phyloP scores from a whole-genome alignment of 805 yeast genomes.

The Priceomyces castillae region DNA sequence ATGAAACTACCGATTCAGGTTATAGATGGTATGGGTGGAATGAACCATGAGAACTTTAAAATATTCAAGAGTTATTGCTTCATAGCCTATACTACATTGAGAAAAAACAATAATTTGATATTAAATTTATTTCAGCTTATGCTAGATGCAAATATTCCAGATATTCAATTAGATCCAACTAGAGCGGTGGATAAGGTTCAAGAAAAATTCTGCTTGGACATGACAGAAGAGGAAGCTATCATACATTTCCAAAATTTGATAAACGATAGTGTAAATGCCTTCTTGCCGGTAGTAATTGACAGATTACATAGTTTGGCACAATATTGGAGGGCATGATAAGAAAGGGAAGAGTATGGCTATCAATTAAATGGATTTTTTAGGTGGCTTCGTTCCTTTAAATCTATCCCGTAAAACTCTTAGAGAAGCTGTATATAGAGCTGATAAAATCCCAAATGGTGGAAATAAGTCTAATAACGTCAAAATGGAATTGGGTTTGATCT shows the following conservation, averaged over 20 bases:
- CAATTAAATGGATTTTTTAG: constrained; percentile 2
- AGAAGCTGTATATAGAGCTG: constrained; percentile 22
- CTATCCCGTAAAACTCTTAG: constrained; percentile 18
- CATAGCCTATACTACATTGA: constrained; percentile 84
- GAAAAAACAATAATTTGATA: constrained; percentile 87
- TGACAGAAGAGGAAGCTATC: constrained; percentile 95
- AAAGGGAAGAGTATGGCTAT: neutral
- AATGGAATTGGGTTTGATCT: constrained; percentile 23
- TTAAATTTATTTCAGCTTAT: constrained; percentile 88
- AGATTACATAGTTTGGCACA: constrained; percentile 94
- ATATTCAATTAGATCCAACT: constrained; percentile 76
- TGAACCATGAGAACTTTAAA: constrained; percentile 77
- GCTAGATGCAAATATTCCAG: constrained; percentile 93
- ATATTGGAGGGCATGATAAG: constrained; percentile 84
- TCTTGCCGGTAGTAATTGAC: constrained; percentile 92
- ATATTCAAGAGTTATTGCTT: constrained; percentile 91
- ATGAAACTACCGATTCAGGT: constrained; percentile 97
- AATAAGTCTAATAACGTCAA: constrained; percentile 22
- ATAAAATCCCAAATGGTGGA: constrained; percentile 26
- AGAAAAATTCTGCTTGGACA: constrained; percentile 88
- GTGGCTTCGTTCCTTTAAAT: constrained; percentile 15
- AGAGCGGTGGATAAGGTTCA: constrained; percentile 88
- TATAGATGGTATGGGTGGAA: constrained; percentile 97
- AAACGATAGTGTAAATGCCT: constrained; percentile 90
- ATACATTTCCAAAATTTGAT: constrained; percentile 91